phyloP scores from a whole-genome alignment of 192 early-diverging fungal genomes.

The Backusella mclennaniae region DNA sequence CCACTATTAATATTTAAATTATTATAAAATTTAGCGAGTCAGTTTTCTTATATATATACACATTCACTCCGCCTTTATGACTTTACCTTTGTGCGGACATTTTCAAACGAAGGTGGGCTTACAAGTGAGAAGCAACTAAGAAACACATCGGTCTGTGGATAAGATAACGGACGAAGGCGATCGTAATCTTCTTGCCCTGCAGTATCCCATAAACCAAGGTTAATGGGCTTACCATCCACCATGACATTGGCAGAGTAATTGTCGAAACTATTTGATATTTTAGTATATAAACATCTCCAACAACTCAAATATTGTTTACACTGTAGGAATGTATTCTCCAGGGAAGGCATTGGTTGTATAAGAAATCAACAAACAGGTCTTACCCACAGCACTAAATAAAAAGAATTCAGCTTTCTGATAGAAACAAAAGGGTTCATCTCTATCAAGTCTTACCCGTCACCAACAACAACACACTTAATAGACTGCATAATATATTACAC shows the following conservation, averaged over 20 bases:
- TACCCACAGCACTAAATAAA: slow-evolving; percentile 75
- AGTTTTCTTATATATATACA: not conserved
- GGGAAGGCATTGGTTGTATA: slow-evolving; percentile 99
- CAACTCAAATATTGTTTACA: slow-evolving; percentile 56
- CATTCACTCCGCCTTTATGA: not conserved
- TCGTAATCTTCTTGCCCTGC: slow-evolving; percentile 95
- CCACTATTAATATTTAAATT: slow-evolving; percentile 84
- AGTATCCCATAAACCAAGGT: slow-evolving; percentile 91
- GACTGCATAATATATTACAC: slow-evolving; percentile 24
- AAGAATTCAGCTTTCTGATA: not conserved
- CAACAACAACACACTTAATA: slow-evolving; percentile 36
- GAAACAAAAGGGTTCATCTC: not conserved
- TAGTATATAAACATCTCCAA: not conserved
- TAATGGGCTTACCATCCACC: slow-evolving; percentile 94
- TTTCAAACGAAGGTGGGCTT: slow-evolving; percentile 31
- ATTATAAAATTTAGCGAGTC: slow-evolving; percentile 42
- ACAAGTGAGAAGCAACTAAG: slow-evolving; percentile 29
- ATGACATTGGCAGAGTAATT: slow-evolving; percentile 95
- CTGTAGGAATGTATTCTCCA: slow-evolving; percentile 99
- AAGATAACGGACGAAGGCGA: slow-evolving; percentile 86
- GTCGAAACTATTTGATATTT: slow-evolving; percentile 62
- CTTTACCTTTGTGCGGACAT: slow-evolving; percentile 31
- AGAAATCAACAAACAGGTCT: slow-evolving; percentile 95
- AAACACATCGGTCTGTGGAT: slow-evolving; percentile 73
- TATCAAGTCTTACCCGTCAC: slow-evolving; percentile 21